Percentiles rank a stretch among this genome's conserved stretches.
These are phyloP conservation scores for Haplosporangium gracile DNA, from an alignment of 192 early-diverging fungal genomes.

Conservation along the genomic window DNA sequence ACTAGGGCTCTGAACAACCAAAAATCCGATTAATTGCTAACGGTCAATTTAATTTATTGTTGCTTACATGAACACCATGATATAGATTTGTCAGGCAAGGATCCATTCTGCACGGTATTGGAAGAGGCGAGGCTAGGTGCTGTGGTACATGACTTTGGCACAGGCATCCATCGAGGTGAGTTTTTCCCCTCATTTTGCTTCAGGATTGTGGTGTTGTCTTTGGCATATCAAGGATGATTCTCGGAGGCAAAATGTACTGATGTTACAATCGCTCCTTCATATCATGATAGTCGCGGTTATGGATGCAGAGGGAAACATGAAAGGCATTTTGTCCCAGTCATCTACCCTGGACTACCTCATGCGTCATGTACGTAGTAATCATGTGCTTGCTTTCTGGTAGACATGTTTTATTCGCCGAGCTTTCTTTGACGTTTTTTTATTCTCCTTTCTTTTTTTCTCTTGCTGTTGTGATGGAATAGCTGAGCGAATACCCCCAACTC, in stretches of 20 bases:
- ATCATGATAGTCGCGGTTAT: constrained; percentile 74
- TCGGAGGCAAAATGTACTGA: neutral
- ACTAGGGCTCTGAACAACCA: neutral
- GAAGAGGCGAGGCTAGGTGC: constrained; percentile 81
- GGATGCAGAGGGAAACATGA: constrained; percentile 69
- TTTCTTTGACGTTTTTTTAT: neutral
- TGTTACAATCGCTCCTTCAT: neutral
- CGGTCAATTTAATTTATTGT: neutral
- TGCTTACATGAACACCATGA: neutral
- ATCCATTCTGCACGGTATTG: constrained; percentile 87
- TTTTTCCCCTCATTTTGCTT: too few relatives aligned
- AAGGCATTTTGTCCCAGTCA: constrained; percentile 85
- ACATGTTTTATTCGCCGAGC: too few relatives aligned
- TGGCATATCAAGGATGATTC: neutral
- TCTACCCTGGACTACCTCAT: constrained; percentile 77
- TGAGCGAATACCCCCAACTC: constrained; percentile 48
- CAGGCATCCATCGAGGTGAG: constrained; percentile 80
- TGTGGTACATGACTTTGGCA: constrained; percentile 78
- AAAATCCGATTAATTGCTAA: neutral
- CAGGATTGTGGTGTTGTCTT: too few relatives aligned
- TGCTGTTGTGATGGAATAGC: constrained; percentile 8
- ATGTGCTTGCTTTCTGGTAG: neutral
- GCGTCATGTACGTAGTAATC: constrained; percentile 59
- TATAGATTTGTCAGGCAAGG: constrained; percentile 80
- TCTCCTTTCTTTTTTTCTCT: neutral